Evolutionary conservation across 257 asterid genomes (phyloP), one percentile per base, ranked within the genome.

Genomic region (Lithospermum erythrorhizon): DNA sequence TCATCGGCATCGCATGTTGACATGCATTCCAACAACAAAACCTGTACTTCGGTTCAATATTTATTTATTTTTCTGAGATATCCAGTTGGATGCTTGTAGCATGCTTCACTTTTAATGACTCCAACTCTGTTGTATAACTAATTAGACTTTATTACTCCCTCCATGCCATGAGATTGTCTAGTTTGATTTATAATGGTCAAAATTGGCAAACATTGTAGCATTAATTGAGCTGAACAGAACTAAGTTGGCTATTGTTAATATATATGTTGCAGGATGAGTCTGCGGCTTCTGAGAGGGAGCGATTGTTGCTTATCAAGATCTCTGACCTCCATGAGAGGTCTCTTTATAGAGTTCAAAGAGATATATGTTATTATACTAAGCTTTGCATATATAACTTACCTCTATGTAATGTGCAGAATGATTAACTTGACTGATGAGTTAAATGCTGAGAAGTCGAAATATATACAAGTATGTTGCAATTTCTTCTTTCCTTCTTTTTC

Each of bases 251-350:
- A 11, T 22, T 20, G 56, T 1, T 17, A 9, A 21, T 53, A 51
- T 29, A 56, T 23, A 24, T 61, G 68, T 61, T 23, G 21, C 85
- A 90, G 98, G 86, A 70, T 64, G 96, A 90, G 53, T 66, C 63
- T 30, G 70, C 76, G 60, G 69, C 59, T 74, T 77, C 95, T 58
- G 98, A 87, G 70, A 79, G 95, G 86, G 98, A 90, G 72, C 84
- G 79, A 8, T 61, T 85, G 80, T 83, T 90, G 65, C 87, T 85
- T 59, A 61, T 73, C 75, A 85, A 83, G 85, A 81, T 90, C 61
- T 70, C 85, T 16, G 96, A 87, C 75, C 98, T 90, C 70, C 91
- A 87, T 81, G 77, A 91, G 53, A 83, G 97, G 97, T 89, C 61
- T 21, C 47, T 41, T 41, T 13, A 41, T 41, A 41, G 18, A 11